Evolutionary conservation across 1,139 yeast genomes (phyloP), one percentile per base, ranked within the genome.

Genomic region (Taphrina populina): DNA sequence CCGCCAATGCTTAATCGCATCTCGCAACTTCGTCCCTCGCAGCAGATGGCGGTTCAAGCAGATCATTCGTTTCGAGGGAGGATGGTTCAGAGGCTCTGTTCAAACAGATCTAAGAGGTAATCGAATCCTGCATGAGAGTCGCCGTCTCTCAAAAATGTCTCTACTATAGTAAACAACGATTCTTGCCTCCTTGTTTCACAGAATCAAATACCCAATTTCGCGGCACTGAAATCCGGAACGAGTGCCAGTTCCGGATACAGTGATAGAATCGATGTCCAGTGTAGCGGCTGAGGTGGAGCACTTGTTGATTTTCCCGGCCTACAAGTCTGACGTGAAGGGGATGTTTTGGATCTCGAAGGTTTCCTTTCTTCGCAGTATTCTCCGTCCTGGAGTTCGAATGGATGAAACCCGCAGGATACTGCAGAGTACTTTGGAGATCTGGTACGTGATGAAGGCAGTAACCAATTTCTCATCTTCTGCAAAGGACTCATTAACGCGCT

Each of bases 201-300:
- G 11, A 8, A 11, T 27, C 30, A 11, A 8, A 17, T 15, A 40
- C 45, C 45, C 34, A 40, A 24, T 33, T 40, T 40, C 23, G 1
- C 34, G 4, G 24, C 23, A 24, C 27, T 34, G 34, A 40, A 40
- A 7, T 24, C 34, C 10, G 20, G 34, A 10, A 23, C 45, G 15
- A 17, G 13, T 11, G 45, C 19, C n/a, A 40, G 45, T n/a, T 40
- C 45, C 7, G 45, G 45, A 13, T 40, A 40, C 11, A 40, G 45
- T 26, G 45, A 23, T 13, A 40, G 34, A 5, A 40, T 40, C 5
- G 32, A 24, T 2, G 27, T 23, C 34, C 45, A 26, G 11, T 23
- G n/a, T n/a, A n/a, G n/a, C n/a, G n/a, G n/a, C n/a, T n/a, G n/a
- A n/a, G n/a, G n/a, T n/a, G n/a, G n/a, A n/a, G n/a, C n/a, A n/a